Conservation (phyloP, 192 early-diverging fungal genomes). For the Funneliformis mosseae region DNA sequence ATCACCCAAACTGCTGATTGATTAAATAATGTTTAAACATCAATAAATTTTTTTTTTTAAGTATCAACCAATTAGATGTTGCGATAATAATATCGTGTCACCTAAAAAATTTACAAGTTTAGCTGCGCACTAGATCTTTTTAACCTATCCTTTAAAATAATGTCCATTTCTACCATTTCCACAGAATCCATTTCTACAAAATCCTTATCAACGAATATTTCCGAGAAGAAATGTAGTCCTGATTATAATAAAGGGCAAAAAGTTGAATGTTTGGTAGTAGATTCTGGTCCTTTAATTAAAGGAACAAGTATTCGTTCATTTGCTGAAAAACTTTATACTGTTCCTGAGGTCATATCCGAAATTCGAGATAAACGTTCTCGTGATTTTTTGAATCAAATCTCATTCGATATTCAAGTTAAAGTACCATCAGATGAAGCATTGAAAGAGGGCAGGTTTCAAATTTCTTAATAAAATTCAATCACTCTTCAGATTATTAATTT, state of each 20-base stretch:
- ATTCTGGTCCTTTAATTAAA: slow-evolving; percentile 77
- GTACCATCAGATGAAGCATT: slow-evolving; percentile 68
- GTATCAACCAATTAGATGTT: no score
- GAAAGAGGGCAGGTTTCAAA: slow-evolving; percentile 47
- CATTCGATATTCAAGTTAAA: slow-evolving; percentile 63
- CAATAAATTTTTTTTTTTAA: no score
- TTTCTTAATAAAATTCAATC: slow-evolving; percentile 1
- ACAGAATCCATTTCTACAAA: not conserved
- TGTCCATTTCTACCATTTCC: not conserved
- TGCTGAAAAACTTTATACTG: slow-evolving; percentile 77
- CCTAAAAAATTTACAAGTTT: no score
- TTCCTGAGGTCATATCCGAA: slow-evolving; percentile 87
- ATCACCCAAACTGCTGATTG: no score
- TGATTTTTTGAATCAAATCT: slow-evolving; percentile 58
- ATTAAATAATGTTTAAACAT: no score
- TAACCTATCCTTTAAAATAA: not conserved
- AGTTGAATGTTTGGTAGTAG: slow-evolving; percentile 56
- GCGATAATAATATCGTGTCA: no score
- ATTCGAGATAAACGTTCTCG: slow-evolving; percentile 75
- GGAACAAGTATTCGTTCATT: slow-evolving; percentile 58
- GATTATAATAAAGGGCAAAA: not conserved
- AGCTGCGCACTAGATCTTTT: not conserved
- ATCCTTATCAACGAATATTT: not conserved
- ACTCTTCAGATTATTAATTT: not conserved
- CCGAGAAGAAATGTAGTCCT: not conserved